A percentile compares a stretch with the other conserved stretches of the same genome.
Evolutionary conservation across 805 yeast species (phyloP).

Genomic region (Isabelozyma heimii): DNA sequence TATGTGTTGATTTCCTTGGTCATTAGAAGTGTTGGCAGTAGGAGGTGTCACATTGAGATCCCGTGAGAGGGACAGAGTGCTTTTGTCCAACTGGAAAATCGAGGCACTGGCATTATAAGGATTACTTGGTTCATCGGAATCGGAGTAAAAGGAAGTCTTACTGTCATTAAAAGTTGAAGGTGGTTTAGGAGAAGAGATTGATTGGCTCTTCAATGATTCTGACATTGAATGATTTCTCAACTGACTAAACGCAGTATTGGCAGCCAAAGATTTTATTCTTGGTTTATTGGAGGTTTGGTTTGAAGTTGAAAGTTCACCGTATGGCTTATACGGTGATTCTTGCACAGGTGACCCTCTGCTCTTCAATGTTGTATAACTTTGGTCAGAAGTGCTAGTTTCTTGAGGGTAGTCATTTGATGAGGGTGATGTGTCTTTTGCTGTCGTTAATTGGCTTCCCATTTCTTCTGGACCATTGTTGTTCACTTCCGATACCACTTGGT

Average conservation of each 20-base stretch:
- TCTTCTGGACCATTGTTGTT: background rate
- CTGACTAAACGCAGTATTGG: slow-evolving; percentile 36
- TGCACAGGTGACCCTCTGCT: slow-evolving; percentile 7
- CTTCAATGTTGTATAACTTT: slow-evolving; percentile 1
- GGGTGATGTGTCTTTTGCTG: background rate
- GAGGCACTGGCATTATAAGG: background rate
- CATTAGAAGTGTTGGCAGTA: slow-evolving; percentile 12
- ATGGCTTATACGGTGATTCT: background rate
- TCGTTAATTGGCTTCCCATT: background rate
- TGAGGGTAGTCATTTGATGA: slow-evolving; percentile 3
- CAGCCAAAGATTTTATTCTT: slow-evolving; percentile 24
- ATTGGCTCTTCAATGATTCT: background rate
- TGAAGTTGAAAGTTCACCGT: background rate
- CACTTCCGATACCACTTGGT: background rate
- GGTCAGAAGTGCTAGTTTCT: background rate
- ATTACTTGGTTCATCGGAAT: background rate
- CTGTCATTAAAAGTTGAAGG: background rate
- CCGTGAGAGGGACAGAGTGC: slow-evolving; percentile 6
- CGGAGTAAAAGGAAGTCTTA: slow-evolving; percentile 2
- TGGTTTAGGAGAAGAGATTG: background rate
- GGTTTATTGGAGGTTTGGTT: slow-evolving; percentile 10
- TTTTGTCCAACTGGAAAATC: slow-evolving; percentile 11
- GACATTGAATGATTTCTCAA: slow-evolving; percentile 18
- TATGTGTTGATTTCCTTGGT: background rate
- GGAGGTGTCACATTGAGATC: slow-evolving; percentile 13